These are phyloP conservation scores for Phialophora expanda DNA, from an alignment of 2,329 filamentous ascomycete genomes.

Conservation along the genomic window DNA sequence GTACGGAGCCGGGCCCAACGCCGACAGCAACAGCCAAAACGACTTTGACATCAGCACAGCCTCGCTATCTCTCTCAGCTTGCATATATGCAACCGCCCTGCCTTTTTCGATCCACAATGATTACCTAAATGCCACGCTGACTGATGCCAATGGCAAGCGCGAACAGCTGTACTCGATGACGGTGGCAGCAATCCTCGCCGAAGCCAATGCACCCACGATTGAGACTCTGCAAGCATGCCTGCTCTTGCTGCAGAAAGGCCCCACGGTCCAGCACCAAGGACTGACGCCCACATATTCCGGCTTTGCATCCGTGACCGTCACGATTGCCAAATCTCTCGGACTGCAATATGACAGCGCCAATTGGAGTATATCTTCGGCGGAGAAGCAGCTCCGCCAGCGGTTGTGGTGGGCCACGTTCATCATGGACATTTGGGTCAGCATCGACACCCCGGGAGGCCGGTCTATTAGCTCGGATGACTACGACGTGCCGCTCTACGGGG, in stretches of 20 bases:
- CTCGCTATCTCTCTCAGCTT: constrained; percentile 74
- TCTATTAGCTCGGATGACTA: constrained; percentile 21
- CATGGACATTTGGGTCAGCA: constrained; percentile 52
- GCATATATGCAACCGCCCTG: constrained; percentile 78
- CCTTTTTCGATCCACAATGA: constrained; percentile 73
- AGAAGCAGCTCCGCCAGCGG: constrained; percentile 49
- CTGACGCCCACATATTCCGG: constrained; percentile 51
- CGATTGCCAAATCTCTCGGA: constrained; percentile 60
- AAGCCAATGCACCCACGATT: constrained; percentile 48
- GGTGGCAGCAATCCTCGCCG: constrained; percentile 23
- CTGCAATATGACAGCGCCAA: constrained; percentile 51
- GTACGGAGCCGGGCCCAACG: constrained; percentile 73
- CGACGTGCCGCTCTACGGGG: constrained; percentile 15
- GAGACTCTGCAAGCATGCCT: constrained; percentile 62
- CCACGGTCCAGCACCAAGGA: constrained; percentile 44
- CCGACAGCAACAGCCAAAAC: constrained; percentile 67
- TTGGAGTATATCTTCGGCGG: constrained; percentile 52
- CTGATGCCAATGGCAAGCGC: constrained; percentile 33
- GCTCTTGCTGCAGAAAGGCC: constrained; percentile 49
- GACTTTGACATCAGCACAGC: constrained; percentile 47
- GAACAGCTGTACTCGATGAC: constrained; percentile 28
- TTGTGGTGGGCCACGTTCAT: constrained; percentile 55
- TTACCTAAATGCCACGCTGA: constrained; percentile 33
- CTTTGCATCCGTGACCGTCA: constrained; percentile 59
- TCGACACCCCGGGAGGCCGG: constrained; percentile 26